Evolutionary conservation across 2,329 filamentous ascomycete species (phyloP).

Genomic region (Colletotrichum tofieldiae): DNA sequence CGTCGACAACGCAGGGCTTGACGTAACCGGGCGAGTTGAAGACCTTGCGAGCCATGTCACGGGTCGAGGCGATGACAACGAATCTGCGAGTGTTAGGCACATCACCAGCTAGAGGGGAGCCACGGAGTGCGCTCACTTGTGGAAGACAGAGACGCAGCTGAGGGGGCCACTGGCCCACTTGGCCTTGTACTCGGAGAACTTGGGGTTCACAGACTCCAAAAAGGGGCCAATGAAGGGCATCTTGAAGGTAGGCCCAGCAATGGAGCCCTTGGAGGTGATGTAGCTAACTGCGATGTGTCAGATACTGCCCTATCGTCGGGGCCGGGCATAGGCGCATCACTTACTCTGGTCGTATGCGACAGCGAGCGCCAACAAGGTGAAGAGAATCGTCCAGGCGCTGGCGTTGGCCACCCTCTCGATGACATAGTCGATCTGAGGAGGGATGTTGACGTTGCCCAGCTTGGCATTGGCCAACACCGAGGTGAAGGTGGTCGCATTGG

Average conservation of each 20-base stretch:
- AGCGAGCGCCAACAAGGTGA: constrained; percentile 79
- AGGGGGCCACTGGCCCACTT: constrained; percentile 95
- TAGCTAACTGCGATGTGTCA: constrained; percentile 74
- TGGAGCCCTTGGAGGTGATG: constrained; percentile 81
- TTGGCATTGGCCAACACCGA: constrained; percentile 78
- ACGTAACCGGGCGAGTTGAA: constrained; percentile 94
- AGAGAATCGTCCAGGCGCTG: constrained; percentile 71
- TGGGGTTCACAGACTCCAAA: constrained; percentile 90
- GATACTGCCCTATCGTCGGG: background rate
- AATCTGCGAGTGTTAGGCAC: constrained; percentile 72
- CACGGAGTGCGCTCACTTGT: constrained; percentile 74
- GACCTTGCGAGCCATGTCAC: constrained; percentile 96
- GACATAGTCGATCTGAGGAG: constrained; percentile 70
- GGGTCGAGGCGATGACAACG: constrained; percentile 94
- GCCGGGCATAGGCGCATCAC: constrained; percentile 53
- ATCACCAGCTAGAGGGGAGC: background rate
- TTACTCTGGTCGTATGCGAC: constrained; percentile 93
- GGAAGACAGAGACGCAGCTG: constrained; percentile 98
- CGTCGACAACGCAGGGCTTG: constrained; percentile 97
- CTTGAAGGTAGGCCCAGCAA: constrained; percentile 83
- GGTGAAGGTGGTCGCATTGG: constrained; percentile 77
- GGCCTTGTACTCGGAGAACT: constrained; percentile 90
- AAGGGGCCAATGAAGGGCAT: constrained; percentile 96
- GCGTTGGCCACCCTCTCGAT: constrained; percentile 70
- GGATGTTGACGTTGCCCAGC: constrained; percentile 64